Base-by-base conservation (phyloP, 2,329 filamentous ascomycete genomes). In the Colletotrichum sp. region DNA sequence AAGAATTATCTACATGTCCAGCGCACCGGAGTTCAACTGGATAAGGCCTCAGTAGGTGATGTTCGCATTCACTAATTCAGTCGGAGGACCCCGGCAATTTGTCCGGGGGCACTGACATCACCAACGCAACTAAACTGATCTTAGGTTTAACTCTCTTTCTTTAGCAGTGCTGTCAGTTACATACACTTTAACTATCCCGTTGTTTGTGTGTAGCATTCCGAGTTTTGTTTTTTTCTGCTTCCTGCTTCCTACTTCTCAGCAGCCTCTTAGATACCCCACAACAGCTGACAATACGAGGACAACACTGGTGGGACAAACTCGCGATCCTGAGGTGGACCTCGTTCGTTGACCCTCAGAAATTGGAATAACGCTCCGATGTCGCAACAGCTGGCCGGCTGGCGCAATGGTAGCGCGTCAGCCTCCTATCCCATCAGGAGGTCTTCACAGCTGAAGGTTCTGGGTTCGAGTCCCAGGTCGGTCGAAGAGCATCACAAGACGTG, bases 331-430 rank as follows among this genome's bases (percentile, higher is more conserved):
- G 25, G 55, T 69, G 55, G 25, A 61, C 55, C 61, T 22, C 3
- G 2, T 15, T 4, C 16, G 25, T 6, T 0, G 5, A 44, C 8
- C 55, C 6, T 63, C 25, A 70, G 2, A 48, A 13, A 27, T 7
- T 5, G 2, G 15, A 27, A 48, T 52, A 13, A 4, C 2, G 12
- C n/a, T 22, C 19, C 34, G 57, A 63, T 19, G 8, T 63, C 39
- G 57, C 68, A 63, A 61, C 19, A 36, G 27, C 25, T 8, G 73
- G 69, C 73, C 48, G 73, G 73, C 70, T 75, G 73, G 73, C 70
- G 69, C 71, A 75, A 75, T 75, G 73, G 73, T 75, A 75, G 71
- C 69, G 73, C 70, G 70, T 75, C 73, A 71, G 73, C 71, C 73
- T 75, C 73, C 73, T 75, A 75, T 5, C 11, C 36, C 25, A 13